Base-by-base conservation (phyloP, 2,329 filamentous ascomycete species). In the Ceratocystiopsis minuta region DNA sequence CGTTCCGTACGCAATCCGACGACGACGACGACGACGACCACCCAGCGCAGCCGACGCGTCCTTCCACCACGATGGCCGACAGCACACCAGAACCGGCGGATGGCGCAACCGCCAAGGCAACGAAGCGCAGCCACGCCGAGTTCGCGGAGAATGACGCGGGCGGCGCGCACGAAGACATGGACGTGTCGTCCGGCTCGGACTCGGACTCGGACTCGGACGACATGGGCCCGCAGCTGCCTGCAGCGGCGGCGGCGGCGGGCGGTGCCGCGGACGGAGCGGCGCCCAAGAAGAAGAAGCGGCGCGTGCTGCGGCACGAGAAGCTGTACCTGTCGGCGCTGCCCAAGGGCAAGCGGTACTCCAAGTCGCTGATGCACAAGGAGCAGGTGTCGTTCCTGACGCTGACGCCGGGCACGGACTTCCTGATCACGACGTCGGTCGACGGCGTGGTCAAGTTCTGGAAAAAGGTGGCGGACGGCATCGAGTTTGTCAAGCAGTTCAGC, bases 391-490 rank as follows among this genome's bases (percentile, higher is more conserved):
- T 87, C 54, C 74, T 84, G 48, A 92, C 79, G 13, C 78, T 94
- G 57, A 94, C 92, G 1, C 87, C 87, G 1, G 66, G 80, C 45
- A 95, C 88, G 45, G 90, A 96, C 51, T 98, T 98, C 56, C 67
- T 98, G 34, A 90, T 98, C 48, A 98, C 90, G 1, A 84, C 82
- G 46, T 96, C 90, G 0, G 64, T 83, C 36, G 90, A 98, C 56
- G 92, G 92, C n/a, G 80, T 88, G 1, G 88, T 96, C 51, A 98
- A 98, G 60, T 98, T 98, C 59, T 98, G 90, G 90, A 98, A 98
- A 65, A 98, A 98, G 64, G 73, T 82, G 49, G 78, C 75, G 2
- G 78, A 83, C 32, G 84, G 84, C 1, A 82, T 98, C 45, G 92
- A 98, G 62, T 98, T 98, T 55, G 88, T 96, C 41, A 98, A 98